Conservation (phyloP, 345 rosid species). For the Pugionium dolabratum region DNA sequence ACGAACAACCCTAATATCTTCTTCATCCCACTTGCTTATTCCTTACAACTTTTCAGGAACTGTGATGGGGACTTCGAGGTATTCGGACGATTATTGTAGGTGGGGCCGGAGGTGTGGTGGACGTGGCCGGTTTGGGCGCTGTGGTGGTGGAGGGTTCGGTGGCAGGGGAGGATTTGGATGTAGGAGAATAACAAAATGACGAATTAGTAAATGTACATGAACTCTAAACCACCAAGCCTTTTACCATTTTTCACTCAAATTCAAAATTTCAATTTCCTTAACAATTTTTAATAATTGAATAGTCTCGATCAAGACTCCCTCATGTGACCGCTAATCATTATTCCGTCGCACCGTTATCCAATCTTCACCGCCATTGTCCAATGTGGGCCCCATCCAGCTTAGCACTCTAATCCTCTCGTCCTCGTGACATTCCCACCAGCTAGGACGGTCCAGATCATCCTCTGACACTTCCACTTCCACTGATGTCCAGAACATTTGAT, state of each 20-base stretch:
- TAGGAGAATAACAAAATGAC: neutral
- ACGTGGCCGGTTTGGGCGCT: slow-evolving; percentile 40
- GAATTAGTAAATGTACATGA: slow-evolving; percentile 26
- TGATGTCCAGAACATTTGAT: slow-evolving; percentile 61
- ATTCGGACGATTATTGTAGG: slow-evolving; percentile 44
- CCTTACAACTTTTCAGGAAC: neutral
- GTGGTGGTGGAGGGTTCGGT: slow-evolving; percentile 34
- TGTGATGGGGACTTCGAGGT: slow-evolving; percentile 38
- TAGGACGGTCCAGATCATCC: slow-evolving; percentile 16
- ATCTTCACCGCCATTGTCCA: slow-evolving; percentile 50
- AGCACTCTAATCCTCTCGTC: slow-evolving; percentile 55
- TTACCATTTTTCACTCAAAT: slow-evolving; percentile 17
- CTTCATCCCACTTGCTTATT: slow-evolving; percentile 38
- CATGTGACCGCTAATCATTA: slow-evolving; percentile 36
- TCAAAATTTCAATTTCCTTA: slow-evolving; percentile 11
- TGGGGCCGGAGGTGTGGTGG: slow-evolving; percentile 46
- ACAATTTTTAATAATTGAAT: too few relatives aligned
- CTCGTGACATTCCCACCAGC: slow-evolving; percentile 37
- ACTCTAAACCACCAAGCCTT: neutral
- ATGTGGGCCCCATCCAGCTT: slow-evolving; percentile 43
- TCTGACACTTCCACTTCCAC: slow-evolving; percentile 35
- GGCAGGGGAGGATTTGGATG: slow-evolving; percentile 40
- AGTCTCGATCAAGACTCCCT: neutral
- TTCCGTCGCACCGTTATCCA: slow-evolving; percentile 55
- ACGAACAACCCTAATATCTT: slow-evolving; percentile 20